Conservation (phyloP, 306 rosid genomes). For the Acacia crassicarpa region DNA sequence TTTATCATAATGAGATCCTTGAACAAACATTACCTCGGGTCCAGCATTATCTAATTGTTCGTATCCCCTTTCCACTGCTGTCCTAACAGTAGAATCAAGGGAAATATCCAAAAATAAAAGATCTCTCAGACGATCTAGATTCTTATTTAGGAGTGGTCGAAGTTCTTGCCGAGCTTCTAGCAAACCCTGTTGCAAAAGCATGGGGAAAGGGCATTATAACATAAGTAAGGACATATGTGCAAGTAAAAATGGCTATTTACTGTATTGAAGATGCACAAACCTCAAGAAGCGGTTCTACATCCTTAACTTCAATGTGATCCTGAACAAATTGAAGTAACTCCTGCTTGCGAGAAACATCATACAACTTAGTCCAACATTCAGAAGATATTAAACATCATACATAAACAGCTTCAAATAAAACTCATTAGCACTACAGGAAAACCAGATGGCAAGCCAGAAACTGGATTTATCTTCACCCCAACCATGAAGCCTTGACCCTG, state of each 20-base stretch:
- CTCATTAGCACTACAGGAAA: constrained; percentile 61
- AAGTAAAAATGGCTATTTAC: constrained; percentile 15
- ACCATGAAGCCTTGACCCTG: constrained; percentile 99
- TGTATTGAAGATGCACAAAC: constrained; percentile 47
- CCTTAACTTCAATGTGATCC: constrained; percentile 75
- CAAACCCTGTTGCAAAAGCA: constrained; percentile 59
- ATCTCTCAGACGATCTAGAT: constrained; percentile 83
- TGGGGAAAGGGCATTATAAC: background rate
- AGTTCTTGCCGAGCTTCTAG: constrained; percentile 92
- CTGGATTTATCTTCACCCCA: constrained; percentile 88
- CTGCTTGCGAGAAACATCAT: constrained; percentile 44
- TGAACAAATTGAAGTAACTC: constrained; percentile 65
- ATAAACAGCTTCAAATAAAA: constrained; percentile 31
- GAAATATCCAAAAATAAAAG: constrained; percentile 91
- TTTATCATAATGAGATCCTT: constrained; percentile 14
- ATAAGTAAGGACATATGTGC: constrained; percentile 23
- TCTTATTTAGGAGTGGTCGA: constrained; percentile 62
- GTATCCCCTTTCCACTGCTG: constrained; percentile 88
- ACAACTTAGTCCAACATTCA: constrained; percentile 23
- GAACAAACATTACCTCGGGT: constrained; percentile 63
- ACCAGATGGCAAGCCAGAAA: constrained; percentile 87
- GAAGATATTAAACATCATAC: constrained; percentile 24
- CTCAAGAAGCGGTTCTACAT: constrained; percentile 82
- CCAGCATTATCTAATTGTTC: constrained; percentile 80
- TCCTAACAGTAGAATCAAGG: constrained; percentile 94